Evolutionary conservation across 2,329 filamentous ascomycete genomes (phyloP).

Genomic region (Tolypocladium album): DNA sequence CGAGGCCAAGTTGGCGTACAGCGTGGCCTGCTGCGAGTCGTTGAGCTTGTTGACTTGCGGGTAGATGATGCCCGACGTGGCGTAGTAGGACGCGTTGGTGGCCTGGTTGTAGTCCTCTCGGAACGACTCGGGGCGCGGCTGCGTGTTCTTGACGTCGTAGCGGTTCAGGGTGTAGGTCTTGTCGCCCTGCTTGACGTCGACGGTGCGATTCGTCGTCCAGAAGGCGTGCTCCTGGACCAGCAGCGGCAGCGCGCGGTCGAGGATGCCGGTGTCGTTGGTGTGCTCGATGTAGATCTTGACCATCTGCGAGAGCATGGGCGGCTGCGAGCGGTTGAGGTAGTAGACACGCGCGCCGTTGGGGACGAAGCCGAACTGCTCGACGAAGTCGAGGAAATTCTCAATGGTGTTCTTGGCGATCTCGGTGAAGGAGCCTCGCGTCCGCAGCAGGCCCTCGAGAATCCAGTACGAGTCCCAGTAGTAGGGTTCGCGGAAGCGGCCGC

Average conservation of each 20-base stretch:
- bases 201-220: conserved; percentile 49
- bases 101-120: conserved; percentile 55
- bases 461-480: conserved; percentile 66
- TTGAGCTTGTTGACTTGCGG: conserved; percentile 38
- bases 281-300: conserved; percentile 52
- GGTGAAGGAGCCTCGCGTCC: conserved; percentile 52
- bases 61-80: conserved; percentile 46
- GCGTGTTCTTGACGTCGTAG: conserved; percentile 51
- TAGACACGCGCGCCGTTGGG: conserved; percentile 59
- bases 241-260: conserved; percentile 50
- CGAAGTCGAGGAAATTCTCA: conserved; percentile 58
- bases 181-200: conserved; percentile 34
- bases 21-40: conserved; percentile 34
- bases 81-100: conserved; percentile 50
- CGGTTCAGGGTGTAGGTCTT: conserved; percentile 44
- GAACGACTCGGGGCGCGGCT: conserved; percentile 58
- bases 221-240: conserved; percentile 54
- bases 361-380: conserved; percentile 54
- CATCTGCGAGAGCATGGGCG: conserved; percentile 56
- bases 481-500: conserved; percentile 59
- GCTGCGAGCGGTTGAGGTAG: conserved; percentile 59
- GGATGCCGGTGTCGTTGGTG: conserved; percentile 50
- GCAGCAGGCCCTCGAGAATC: conserved; percentile 55
- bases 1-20: conserved; percentile 53
- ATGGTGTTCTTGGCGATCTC: conserved; percentile 56